Evolutionary conservation across 1,139 yeast species (phyloP).

Genomic region (Lodderomyces theae): DNA sequence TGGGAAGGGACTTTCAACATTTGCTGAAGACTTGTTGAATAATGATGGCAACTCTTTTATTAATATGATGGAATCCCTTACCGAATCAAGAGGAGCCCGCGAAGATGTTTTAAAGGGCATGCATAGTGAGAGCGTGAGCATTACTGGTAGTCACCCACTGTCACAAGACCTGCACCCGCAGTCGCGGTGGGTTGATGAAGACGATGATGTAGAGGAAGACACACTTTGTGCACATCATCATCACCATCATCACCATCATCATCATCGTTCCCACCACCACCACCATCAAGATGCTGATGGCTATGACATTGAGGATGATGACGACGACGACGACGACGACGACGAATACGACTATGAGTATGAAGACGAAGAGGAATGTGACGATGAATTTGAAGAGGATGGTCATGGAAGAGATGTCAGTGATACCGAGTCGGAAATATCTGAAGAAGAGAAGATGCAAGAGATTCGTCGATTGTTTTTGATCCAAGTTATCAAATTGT

Average conservation of each 20-base stretch:
- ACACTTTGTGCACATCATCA: constrained; percentile 7
- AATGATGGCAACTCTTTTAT: constrained; percentile 75
- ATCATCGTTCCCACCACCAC: constrained; percentile 8
- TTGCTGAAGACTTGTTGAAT: constrained; percentile 74
- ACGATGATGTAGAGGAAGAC: constrained; percentile 16
- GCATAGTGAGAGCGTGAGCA: not conserved
- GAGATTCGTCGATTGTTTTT: constrained; percentile 78
- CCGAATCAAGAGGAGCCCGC: constrained; percentile 54
- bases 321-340: constrained; percentile 17
- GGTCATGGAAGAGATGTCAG: constrained; percentile 31
- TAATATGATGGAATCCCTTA: constrained; percentile 73
- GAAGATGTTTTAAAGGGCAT: constrained; percentile 34
- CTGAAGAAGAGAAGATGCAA: constrained; percentile 65
- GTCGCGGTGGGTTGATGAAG: constrained; percentile 25
- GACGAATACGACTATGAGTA: constrained; percentile 18
- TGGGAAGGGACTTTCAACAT: constrained; percentile 47
- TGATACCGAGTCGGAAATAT: constrained; percentile 44
- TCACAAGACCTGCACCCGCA: constrained; percentile 4
- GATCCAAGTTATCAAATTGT: constrained; percentile 66
- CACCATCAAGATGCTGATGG: constrained; percentile 11
- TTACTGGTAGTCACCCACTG: not conserved
- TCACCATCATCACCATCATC: constrained; percentile 10
- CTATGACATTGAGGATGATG: constrained; percentile 21
- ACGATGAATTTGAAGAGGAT: constrained; percentile 30
- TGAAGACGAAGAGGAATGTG: constrained; percentile 26